Conservation (phyloP, 2,329 filamentous ascomycete species). For the Gyromitra esculenta region DNA sequence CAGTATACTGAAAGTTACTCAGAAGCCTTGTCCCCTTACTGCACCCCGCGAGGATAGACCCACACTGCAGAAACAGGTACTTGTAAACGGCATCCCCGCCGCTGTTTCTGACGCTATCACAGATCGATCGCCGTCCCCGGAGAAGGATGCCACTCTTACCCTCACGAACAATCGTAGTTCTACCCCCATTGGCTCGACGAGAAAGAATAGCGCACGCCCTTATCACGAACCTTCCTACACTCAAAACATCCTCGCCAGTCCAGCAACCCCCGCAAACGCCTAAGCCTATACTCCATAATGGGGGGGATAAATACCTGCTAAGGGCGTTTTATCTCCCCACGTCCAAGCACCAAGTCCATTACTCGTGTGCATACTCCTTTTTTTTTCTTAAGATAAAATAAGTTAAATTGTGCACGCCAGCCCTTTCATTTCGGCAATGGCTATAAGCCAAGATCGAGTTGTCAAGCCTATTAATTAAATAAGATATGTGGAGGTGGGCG, state of each 20-base stretch:
- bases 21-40: background rate
- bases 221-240: constrained; percentile 13
- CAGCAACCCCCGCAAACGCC: constrained; percentile 6
- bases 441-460: background rate
- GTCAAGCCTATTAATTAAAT: background rate
- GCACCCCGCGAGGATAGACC: background rate
- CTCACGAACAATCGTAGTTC: background rate
- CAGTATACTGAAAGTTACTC: background rate
- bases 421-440: background rate
- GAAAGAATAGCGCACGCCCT: constrained; percentile 10
- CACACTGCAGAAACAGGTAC: background rate
- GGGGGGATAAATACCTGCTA: background rate
- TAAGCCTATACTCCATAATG: constrained; percentile 4
- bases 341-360: background rate
- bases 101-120: background rate
- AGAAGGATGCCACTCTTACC: background rate
- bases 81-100: background rate
- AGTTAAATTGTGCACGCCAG: background rate
- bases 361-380: constrained; percentile 18
- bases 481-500: background rate
- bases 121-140: background rate
- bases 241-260: constrained; percentile 2
- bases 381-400: constrained; percentile 9
- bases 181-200: background rate
- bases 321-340: background rate